Base-by-base conservation (phyloP, 768 basidiomycete genomes). In the Lentinula sp. region DNA sequence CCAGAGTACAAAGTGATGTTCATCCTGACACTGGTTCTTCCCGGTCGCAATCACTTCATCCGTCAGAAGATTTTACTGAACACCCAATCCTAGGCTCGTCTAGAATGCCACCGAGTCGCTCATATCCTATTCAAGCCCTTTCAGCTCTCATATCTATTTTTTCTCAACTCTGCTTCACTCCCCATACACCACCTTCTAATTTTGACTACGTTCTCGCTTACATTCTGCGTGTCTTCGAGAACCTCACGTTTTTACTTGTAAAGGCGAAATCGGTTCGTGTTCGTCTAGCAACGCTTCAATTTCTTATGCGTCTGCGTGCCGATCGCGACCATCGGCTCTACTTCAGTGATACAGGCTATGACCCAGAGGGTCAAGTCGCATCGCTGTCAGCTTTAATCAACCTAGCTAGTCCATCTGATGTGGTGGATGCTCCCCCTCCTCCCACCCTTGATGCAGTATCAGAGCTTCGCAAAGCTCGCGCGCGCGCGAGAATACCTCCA, bases 281-380 rank as follows among this genome's bases (percentile, higher is more conserved):
- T 0, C 78, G 92, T 23, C 70, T 98, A 16, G 76, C 84, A 11
- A 79, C 88, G 4, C 76, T 98, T 18, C 92, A 94, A 69, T 97
- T 96, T 77, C 70, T 97, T 64, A 85, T 95, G 78, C 85, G 93
- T 13, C 76, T 98, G 18, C 81, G 96, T 59, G 94, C 91, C 0
- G 95, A 97, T 69, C 85, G 91, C 0, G 90, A 95, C 65, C 96
- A 99, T 68, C 80, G 88, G 10, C 68, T 98, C 43, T 97, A 87
- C 70, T 87, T 88, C 60, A 39, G 57, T 39, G 74, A 80, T 48
- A 73, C 71, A 15, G 76, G 74, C 18, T 78, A 80, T 63, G 88
- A 89, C 64, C 73, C 77, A 1, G 79, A 88, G 56, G 83, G 84
- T 6, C 78, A 87, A 46, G 78, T 85, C 32, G 65, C 71, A 4